These are phyloP conservation scores for Rubroboletus pulcherrimus DNA, from an alignment of 768 basidiomycete genomes.

Conservation along the genomic window DNA sequence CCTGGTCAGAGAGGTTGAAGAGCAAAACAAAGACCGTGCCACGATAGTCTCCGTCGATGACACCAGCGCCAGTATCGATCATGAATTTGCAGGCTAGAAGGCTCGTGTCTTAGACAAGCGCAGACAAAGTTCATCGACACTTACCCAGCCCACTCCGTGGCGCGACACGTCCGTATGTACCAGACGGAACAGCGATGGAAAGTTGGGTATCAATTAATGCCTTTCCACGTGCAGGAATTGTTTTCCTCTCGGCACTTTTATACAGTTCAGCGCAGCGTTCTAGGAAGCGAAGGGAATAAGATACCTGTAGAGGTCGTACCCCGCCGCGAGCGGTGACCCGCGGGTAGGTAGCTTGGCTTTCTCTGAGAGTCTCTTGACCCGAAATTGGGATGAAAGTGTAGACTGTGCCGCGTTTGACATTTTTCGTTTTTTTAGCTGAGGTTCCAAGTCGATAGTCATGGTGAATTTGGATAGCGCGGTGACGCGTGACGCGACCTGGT, in stretches of 20 bases:
- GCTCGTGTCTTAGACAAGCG: background rate
- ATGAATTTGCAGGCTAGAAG: slow-evolving; percentile 87
- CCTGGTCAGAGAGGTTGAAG: slow-evolving; percentile 87
- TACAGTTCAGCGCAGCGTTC: slow-evolving; percentile 1
- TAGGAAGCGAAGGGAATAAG: background rate
- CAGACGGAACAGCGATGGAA: slow-evolving; percentile 88
- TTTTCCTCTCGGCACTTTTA: slow-evolving; percentile 75
- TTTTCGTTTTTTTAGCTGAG: slow-evolving; percentile 57
- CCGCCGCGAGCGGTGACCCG: slow-evolving; percentile 83
- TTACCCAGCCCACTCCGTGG: slow-evolving; percentile 92
- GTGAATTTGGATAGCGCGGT: background rate
- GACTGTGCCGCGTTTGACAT: slow-evolving; percentile 41
- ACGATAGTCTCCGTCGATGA: slow-evolving; percentile 95
- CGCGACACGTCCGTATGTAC: slow-evolving; percentile 95
- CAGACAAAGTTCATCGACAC: slow-evolving; percentile 23
- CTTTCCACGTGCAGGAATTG: slow-evolving; percentile 85
- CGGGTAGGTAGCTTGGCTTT: slow-evolving; percentile 83
- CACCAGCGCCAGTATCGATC: slow-evolving; percentile 97
- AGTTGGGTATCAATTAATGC: slow-evolving; percentile 89
- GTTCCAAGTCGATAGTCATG: slow-evolving; percentile 27
- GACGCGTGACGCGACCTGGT: slow-evolving; percentile 23
- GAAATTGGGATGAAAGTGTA: slow-evolving; percentile 49
- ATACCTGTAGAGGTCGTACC: slow-evolving; percentile 93
- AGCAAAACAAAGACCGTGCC: slow-evolving; percentile 88
- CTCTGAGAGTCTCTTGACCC: slow-evolving; percentile 81